phyloP scores from a whole-genome alignment of 2,329 filamentous ascomycete species.

The Fusarium sp. region DNA sequence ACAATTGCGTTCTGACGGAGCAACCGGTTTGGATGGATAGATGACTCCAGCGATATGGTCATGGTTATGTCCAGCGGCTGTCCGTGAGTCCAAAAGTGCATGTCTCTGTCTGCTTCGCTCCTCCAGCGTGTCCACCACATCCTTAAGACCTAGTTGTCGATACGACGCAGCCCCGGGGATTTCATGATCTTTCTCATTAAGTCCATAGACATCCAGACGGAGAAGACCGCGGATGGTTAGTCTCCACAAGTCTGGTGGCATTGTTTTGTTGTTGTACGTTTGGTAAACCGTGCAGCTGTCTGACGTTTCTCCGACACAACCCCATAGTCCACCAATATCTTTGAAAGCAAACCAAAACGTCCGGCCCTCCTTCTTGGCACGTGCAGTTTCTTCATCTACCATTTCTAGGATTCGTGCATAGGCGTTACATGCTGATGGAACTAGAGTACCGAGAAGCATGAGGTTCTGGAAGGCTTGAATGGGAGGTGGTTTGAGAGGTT shows the following conservation, averaged over 20 bases:
- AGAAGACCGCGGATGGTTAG: conserved; percentile 64
- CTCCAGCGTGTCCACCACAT: conserved; percentile 66
- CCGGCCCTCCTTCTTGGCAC: conserved; percentile 56
- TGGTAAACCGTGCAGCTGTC: conserved; percentile 44
- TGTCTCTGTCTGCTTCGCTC: conserved; percentile 61
- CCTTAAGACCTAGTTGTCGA: conserved; percentile 63
- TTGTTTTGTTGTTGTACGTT: conserved; percentile 55
- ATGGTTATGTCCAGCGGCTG: conserved; percentile 52
- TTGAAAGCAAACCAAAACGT: conserved; percentile 59
- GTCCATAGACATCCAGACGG: conserved; percentile 68
- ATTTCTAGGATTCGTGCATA: conserved; percentile 66
- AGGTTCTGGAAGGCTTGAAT: conserved; percentile 67
- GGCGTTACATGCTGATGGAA: conserved; percentile 68
- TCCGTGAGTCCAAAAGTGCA: conserved; percentile 59
- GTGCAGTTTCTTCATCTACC: conserved; percentile 63
- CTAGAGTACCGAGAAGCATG: conserved; percentile 68
- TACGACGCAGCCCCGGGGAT: conserved; percentile 27
- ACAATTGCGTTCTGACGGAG: conserved; percentile 57
- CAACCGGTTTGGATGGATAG: conserved; percentile 39
- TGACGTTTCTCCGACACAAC: conserved; percentile 45
- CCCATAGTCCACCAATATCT: conserved; percentile 63
- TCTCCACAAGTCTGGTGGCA: conserved; percentile 67
- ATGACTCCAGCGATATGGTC: conserved; percentile 44
- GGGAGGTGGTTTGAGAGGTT: conserved; percentile 51
- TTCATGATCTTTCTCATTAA: conserved; percentile 44